phyloP scores from a whole-genome alignment of 2,329 filamentous ascomycete species.

The Juglanconis sp. region DNA sequence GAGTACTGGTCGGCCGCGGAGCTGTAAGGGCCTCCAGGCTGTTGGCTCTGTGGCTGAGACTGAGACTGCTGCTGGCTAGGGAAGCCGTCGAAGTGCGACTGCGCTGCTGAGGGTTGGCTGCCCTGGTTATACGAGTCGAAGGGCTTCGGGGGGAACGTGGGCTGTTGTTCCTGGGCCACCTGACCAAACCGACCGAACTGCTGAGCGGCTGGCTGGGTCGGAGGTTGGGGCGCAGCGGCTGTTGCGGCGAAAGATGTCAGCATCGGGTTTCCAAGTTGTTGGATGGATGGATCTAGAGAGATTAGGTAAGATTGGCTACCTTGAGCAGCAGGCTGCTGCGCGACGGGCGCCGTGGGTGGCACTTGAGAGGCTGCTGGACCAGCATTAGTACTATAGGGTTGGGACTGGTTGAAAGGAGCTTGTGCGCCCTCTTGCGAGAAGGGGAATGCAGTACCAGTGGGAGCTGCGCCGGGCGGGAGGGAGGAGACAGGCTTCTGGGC shows the following conservation, averaged over 20 bases:
- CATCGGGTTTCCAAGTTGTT: constrained; percentile 1
- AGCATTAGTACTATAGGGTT: constrained; percentile 8
- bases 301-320: constrained; percentile 28
- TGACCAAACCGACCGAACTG: constrained; percentile 71
- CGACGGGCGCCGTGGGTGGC: constrained; percentile 27
- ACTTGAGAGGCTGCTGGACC: constrained; percentile 20
- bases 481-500: constrained; percentile 52
- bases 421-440: constrained; percentile 1
- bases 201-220: constrained; percentile 53
- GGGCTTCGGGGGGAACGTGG: constrained; percentile 68
- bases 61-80: constrained; percentile 58
- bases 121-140: constrained; percentile 75
- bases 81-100: constrained; percentile 61
- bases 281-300: constrained; percentile 4
- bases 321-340: constrained; percentile 34
- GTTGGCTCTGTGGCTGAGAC: constrained; percentile 54
- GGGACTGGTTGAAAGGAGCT: neutral
- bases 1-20: constrained; percentile 78
- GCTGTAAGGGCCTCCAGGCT: constrained; percentile 65
- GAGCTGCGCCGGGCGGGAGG: constrained; percentile 38
- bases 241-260: constrained; percentile 32
- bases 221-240: constrained; percentile 47
- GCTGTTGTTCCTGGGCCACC: constrained; percentile 56
- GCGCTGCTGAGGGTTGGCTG: constrained; percentile 36
- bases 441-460: constrained; percentile 30